Conservation (phyloP, 2,329 filamentous ascomycete genomes). For the Podosphaera fusca region DNA sequence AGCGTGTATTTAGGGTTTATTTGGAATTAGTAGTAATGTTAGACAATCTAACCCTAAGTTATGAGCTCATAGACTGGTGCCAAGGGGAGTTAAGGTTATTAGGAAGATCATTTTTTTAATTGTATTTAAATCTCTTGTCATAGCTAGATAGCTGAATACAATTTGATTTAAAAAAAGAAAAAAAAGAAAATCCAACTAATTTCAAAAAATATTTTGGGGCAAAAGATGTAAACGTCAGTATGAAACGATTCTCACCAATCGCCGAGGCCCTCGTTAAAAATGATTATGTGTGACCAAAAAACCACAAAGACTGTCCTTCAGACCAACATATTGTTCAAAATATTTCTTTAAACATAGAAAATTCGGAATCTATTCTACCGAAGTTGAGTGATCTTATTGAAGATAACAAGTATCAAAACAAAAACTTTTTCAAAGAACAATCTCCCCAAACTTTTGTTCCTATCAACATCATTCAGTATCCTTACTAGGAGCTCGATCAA, state of each 20-base stretch:
- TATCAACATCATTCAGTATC: neutral
- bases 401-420: neutral
- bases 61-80: too few relatives aligned
- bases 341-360: neutral
- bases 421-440: neutral
- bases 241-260: neutral
- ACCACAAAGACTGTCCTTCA: neutral
- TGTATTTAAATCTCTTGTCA: too few relatives aligned
- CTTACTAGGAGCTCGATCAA: neutral
- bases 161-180: too few relatives aligned
- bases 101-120: too few relatives aligned
- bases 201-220: neutral
- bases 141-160: too few relatives aligned
- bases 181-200: neutral
- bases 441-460: neutral
- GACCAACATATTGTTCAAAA: neutral
- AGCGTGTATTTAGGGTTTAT: too few relatives aligned
- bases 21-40: too few relatives aligned
- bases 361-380: neutral
- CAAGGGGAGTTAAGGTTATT: too few relatives aligned
- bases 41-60: too few relatives aligned
- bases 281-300: neutral
- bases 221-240: neutral
- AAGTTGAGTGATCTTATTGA: neutral
- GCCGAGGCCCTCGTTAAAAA: neutral